Evolutionary conservation across 75 land plant species (phyloP), one percentile per base, ranked within the genome.

Genomic region (Gnetum montanum): DNA sequence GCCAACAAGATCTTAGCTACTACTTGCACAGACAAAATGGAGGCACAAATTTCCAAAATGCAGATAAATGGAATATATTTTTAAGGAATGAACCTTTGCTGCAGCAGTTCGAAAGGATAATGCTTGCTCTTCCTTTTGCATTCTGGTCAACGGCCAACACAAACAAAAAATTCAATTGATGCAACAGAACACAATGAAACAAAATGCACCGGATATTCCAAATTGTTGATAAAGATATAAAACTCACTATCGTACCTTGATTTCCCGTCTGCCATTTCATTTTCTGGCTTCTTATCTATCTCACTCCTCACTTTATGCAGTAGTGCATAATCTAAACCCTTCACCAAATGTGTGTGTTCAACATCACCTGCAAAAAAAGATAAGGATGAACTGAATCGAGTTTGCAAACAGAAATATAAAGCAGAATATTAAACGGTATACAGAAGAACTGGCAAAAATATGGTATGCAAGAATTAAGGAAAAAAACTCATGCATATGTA

Each of bases 331-430:
- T 95, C 99, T 62, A 95, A 80, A 45, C 99, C 99, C 55, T 95
- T 95, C 59, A 95, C 99, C 66, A 95, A 68, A 72, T 95, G 99
- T 4, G 99, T 95, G 51, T 95, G 99, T 68, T 95, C 99, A 46
- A 95, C 79, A 69, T 95, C 99, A 62, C 99, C 97, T 91, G 71
- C 22, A 28, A 35, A 55, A 52, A 54, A 41, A 43, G 61, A 31
- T 18, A n/a, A n/a, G n/a, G n/a, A 46, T 15, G 19, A 6, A 54
- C 26, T 6, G 8, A 10, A 5, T 23, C n/a, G 16, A n/a, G 38
- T 48, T n/a, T n/a, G n/a, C n/a, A n/a, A n/a, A n/a, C n/a, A n/a
- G n/a, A n/a, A n/a, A n/a, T n/a, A n/a, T n/a, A n/a, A n/a, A n/a
- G n/a, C n/a, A n/a, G n/a, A n/a, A n/a, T n/a, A n/a, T n/a, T n/a